Evolutionary conservation across 1,284 basidiomycete genomes (phyloP).

Genomic region (Volvariella volvacea): DNA sequence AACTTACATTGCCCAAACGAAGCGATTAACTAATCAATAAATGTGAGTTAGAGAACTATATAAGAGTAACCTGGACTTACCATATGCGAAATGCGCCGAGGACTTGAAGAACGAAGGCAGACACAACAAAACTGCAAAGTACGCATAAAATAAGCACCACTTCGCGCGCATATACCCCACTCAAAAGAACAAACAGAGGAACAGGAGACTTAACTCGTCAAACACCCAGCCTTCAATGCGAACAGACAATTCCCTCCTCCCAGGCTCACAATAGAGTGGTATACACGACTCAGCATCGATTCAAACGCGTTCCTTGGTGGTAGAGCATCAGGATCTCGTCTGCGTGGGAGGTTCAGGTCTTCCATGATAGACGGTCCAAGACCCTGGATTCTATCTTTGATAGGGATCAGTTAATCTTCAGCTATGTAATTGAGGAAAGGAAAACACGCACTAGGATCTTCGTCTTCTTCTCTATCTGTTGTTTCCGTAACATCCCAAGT

Average conservation of each 20-base stretch:
- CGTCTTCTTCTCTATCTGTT: constrained; percentile 32
- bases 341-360: constrained; percentile 49
- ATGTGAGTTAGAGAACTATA: too few species aligned
- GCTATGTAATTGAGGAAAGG: constrained; percentile 4
- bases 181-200: too few species aligned
- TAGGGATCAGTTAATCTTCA: constrained; percentile 17
- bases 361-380: constrained; percentile 32
- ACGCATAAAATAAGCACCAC: neutral
- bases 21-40: constrained; percentile 18
- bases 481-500: constrained; percentile 42
- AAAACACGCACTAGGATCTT: constrained; percentile 28
- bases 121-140: constrained; percentile 46
- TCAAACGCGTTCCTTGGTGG: constrained; percentile 59
- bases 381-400: constrained; percentile 58
- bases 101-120: constrained; percentile 54
- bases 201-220: constrained; percentile 46
- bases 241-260: constrained; percentile 61
- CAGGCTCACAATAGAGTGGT: constrained; percentile 32
- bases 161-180: too few species aligned
- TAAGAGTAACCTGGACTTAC: too few species aligned
- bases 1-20: constrained; percentile 51
- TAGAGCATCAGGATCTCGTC: constrained; percentile 70
- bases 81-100: constrained; percentile 26
- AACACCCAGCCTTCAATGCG: constrained; percentile 71
- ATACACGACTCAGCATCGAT: constrained; percentile 38